Percentiles rank a stretch among this genome's conserved stretches.
phyloP scores from a whole-genome alignment of 352 stramenopile genomes.

The Aphanomyces cochlioides region DNA sequence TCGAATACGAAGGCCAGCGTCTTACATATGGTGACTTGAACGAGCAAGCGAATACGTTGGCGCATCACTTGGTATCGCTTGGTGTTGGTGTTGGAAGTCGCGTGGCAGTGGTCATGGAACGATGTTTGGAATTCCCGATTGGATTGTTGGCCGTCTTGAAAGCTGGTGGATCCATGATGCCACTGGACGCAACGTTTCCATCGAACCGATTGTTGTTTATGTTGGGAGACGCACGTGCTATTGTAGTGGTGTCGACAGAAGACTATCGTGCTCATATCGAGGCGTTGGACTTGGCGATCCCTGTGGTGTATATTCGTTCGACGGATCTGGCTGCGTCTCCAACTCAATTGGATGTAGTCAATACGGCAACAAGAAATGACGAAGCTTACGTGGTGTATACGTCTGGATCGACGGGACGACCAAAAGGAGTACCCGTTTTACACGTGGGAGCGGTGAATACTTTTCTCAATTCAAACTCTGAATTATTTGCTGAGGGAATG shows the following conservation, averaged over 20 bases:
- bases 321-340: not conserved
- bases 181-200: conserved; percentile 51
- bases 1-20: conserved; percentile 27
- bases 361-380: not conserved
- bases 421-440: conserved; percentile 9
- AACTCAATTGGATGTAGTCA: conserved; percentile 8
- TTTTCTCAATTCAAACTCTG: not conserved
- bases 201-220: conserved; percentile 48
- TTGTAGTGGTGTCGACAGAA: not conserved
- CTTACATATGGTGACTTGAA: conserved; percentile 39
- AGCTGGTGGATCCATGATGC: conserved; percentile 89
- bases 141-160: conserved; percentile 89
- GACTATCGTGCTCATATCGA: not conserved
- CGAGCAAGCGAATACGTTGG: conserved; percentile 33
- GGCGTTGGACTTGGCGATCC: not conserved
- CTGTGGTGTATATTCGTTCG: not conserved
- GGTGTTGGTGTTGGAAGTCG: conserved; percentile 40
- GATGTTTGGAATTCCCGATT: conserved; percentile 89
- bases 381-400: conserved; percentile 47
- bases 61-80: conserved; percentile 33
- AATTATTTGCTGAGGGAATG: not conserved
- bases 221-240: conserved; percentile 39
- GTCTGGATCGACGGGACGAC: conserved; percentile 8
- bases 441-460: conserved; percentile 15
- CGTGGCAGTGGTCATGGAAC: conserved; percentile 73